phyloP scores from a whole-genome alignment of 1,284 basidiomycete genomes.

The Porogramme epimiltina region DNA sequence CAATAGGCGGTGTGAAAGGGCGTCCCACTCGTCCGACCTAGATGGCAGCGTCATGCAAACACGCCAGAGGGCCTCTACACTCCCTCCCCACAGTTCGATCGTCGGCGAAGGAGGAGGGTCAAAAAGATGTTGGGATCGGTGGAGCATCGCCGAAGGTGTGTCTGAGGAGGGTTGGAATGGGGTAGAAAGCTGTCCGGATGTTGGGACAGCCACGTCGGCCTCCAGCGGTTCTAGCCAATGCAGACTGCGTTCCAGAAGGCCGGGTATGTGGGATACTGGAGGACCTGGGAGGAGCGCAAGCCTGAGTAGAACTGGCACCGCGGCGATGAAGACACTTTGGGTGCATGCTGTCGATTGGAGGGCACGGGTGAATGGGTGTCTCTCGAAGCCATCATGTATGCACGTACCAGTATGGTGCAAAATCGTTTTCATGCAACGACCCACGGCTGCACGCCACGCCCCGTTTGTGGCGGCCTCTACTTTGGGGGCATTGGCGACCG shows the following conservation, averaged over 20 bases:
- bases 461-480: constrained; percentile 51
- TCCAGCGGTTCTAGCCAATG: constrained; percentile 42
- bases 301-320: constrained; percentile 41
- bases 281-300: constrained; percentile 40
- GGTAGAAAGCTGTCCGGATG: constrained; percentile 3
- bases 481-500: constrained; percentile 47
- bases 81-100: constrained; percentile 50
- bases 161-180: background rate
- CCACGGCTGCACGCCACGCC: constrained; percentile 57
- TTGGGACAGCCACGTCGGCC: constrained; percentile 22
- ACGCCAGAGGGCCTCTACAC: constrained; percentile 62
- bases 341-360: constrained; percentile 23
- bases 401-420: constrained; percentile 35
- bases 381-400: constrained; percentile 3
- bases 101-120: constrained; percentile 28
- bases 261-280: constrained; percentile 27
- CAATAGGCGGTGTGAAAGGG: constrained; percentile 52
- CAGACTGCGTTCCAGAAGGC: constrained; percentile 38
- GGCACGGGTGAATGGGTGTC: background rate
- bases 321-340: constrained; percentile 30
- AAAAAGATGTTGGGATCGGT: constrained; percentile 44
- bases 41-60: constrained; percentile 45
- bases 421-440: constrained; percentile 51
- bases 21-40: constrained; percentile 48
- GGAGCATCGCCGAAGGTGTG: constrained; percentile 24